Conservation (phyloP, 331 rosid genomes). For the Rhamnella rubrinervis region DNA sequence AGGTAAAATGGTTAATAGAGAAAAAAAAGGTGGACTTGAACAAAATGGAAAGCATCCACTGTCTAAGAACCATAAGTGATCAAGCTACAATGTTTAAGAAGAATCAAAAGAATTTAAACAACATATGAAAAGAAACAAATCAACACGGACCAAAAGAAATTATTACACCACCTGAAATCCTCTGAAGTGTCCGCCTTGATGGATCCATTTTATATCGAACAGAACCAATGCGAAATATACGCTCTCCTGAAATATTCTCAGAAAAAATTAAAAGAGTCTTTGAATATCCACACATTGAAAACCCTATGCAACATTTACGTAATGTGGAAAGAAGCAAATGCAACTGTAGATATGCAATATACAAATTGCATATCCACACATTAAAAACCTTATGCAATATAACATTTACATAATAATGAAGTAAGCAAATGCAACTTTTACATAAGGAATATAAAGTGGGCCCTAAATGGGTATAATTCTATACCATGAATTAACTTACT, state of each 20-base stretch:
- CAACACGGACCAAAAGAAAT: neutral
- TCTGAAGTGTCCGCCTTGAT: conserved; percentile 82
- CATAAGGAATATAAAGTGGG: conserved; percentile 16
- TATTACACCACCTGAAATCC: conserved; percentile 63
- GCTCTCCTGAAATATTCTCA: conserved; percentile 61
- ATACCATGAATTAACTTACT: conserved; percentile 41
- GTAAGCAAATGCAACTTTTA: conserved; percentile 9
- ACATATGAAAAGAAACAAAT: neutral
- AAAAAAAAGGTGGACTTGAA: neutral
- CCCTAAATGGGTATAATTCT: conserved; percentile 13
- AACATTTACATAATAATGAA: neutral
- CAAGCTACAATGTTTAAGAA: neutral
- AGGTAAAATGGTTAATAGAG: too few relatives aligned
- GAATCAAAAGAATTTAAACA: neutral
- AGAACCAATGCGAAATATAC: conserved; percentile 72
- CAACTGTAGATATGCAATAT: neutral
- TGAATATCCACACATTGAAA: neutral
- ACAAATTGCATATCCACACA: too few relatives aligned
- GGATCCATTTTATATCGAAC: conserved; percentile 82
- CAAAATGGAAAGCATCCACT: neutral
- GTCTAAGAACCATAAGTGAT: neutral
- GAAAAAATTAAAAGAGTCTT: conserved; percentile 12
- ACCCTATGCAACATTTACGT: conserved; percentile 4
- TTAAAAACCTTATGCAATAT: neutral
- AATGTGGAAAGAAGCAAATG: neutral